A percentile compares a stretch with the other conserved stretches of the same genome.
Conservation (phyloP, 2,329 filamentous ascomycete genomes). For the Sarocladiaceae sp. region DNA sequence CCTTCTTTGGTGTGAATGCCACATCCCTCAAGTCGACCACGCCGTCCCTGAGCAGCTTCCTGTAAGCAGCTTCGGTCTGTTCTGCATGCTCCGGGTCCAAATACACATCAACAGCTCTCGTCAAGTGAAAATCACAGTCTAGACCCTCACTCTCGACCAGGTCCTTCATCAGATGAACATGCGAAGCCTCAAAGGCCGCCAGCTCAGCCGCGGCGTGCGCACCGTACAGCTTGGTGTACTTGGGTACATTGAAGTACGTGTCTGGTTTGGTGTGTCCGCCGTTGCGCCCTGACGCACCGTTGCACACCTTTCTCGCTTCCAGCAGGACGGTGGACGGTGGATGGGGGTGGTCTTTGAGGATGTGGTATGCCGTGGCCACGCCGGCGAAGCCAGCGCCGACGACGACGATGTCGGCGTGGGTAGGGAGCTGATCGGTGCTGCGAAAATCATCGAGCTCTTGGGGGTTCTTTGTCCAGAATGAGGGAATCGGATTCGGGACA, state of each 20-base stretch:
- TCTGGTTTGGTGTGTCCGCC: constrained; percentile 21
- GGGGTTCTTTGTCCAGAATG: constrained; percentile 15
- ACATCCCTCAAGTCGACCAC: constrained; percentile 16
- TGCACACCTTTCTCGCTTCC: constrained; percentile 28
- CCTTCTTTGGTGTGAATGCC: constrained; percentile 21
- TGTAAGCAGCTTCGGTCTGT: constrained; percentile 21
- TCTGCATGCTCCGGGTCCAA: constrained; percentile 18
- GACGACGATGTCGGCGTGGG: constrained; percentile 10
- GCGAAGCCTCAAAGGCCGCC: constrained; percentile 16
- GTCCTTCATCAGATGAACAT: constrained; percentile 23
- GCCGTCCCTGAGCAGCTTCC: constrained; percentile 23
- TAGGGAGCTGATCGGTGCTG: constrained; percentile 12
- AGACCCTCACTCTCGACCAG: constrained; percentile 30
- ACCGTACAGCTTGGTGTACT: constrained; percentile 15
- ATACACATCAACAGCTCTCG: constrained; percentile 32
- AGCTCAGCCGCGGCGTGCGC: constrained; percentile 16
- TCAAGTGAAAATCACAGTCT: constrained; percentile 38
- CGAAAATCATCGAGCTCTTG: constrained; percentile 15
- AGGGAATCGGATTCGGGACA: constrained; percentile 13
- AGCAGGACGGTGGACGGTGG: constrained; percentile 22
- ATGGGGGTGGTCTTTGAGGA: constrained; percentile 10
- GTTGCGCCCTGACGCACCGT: constrained; percentile 31
- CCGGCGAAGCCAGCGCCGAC: constrained; percentile 16
- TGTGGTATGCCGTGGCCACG: constrained; percentile 14
- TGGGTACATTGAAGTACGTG: constrained; percentile 15